Evolutionary conservation across 225 moss, liverwort and hornwort species (phyloP).

Genomic region (Sphagnum tenellum): DNA sequence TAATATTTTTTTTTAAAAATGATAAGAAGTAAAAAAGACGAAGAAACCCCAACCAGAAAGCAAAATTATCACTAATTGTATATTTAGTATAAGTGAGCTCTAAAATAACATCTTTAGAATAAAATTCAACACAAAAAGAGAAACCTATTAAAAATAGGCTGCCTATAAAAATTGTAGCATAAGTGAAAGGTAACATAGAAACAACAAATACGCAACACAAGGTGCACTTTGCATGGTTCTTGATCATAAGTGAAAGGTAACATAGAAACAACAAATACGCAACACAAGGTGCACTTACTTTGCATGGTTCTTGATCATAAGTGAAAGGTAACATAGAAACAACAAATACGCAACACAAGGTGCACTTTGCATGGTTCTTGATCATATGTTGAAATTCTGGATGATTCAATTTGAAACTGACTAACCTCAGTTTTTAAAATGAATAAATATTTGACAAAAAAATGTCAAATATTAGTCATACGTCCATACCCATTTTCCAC

Average conservation of each 20-base stretch:
- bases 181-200: conserved; percentile 16
- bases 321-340: conserved; percentile 15
- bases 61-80: conserved; percentile 12
- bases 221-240: too few species aligned
- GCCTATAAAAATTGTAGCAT: conserved; percentile 12
- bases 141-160: conserved; percentile 9
- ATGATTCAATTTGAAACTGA: too few species aligned
- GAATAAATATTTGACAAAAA: too few species aligned
- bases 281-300: too few species aligned
- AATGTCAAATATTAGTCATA: too few species aligned
- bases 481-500: too few species aligned
- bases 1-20: too few species aligned
- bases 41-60: conserved; percentile 12
- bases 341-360: not conserved
- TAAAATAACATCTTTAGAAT: conserved; percentile 16
- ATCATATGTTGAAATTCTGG: too few species aligned
- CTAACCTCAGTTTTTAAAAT: too few species aligned
- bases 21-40: conserved; percentile 6
- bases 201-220: not conserved
- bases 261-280: conserved; percentile 4
- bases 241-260: conserved; percentile 1
- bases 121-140: conserved; percentile 7
- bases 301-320: conserved; percentile 1
- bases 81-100: conserved; percentile 14
- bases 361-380: too few species aligned